phyloP scores from a whole-genome alignment of 805 yeast genomes.

The Lachancea nothofagi region DNA sequence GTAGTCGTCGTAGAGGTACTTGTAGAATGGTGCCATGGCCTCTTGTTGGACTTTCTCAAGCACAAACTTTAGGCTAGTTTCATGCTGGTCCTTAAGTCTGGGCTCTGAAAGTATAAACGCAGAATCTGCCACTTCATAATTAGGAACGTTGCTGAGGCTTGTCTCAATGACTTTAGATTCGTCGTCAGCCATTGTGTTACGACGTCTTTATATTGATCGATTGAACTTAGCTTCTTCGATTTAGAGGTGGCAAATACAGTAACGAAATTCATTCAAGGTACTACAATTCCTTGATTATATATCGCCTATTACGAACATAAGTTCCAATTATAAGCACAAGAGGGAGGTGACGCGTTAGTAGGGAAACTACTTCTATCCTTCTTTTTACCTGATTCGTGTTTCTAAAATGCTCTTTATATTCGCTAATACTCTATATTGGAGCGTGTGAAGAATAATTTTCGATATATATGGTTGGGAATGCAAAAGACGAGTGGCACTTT shows the following conservation, averaged over 20 bases:
- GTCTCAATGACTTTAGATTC: constrained; percentile 25
- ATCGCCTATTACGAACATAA: too few relatives aligned
- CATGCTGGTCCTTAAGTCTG: constrained; percentile 37
- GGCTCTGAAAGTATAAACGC: constrained; percentile 57
- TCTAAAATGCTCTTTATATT: background rate
- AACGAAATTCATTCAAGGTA: too few relatives aligned
- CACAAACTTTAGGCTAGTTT: constrained; percentile 42
- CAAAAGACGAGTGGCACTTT: background rate
- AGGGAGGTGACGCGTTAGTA: too few relatives aligned
- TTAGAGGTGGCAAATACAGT: constrained; percentile 9
- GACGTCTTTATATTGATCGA: too few relatives aligned
- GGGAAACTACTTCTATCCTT: too few relatives aligned
- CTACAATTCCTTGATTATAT: too few relatives aligned
- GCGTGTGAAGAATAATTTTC: too few relatives aligned
- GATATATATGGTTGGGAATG: background rate
- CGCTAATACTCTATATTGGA: too few relatives aligned
- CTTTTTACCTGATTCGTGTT: background rate
- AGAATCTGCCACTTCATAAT: constrained; percentile 72
- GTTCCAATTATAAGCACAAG: too few relatives aligned
- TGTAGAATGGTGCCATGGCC: constrained; percentile 78
- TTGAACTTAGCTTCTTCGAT: background rate
- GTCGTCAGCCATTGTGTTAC: constrained; percentile 13
- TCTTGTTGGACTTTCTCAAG: constrained; percentile 49
- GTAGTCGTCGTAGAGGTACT: constrained; percentile 51
- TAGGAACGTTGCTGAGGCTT: constrained; percentile 54